Evolutionary conservation across 2,329 filamentous ascomycete species (phyloP), one percentile per base, ranked within the genome.

Genomic region (Fusarium tricinctum): DNA sequence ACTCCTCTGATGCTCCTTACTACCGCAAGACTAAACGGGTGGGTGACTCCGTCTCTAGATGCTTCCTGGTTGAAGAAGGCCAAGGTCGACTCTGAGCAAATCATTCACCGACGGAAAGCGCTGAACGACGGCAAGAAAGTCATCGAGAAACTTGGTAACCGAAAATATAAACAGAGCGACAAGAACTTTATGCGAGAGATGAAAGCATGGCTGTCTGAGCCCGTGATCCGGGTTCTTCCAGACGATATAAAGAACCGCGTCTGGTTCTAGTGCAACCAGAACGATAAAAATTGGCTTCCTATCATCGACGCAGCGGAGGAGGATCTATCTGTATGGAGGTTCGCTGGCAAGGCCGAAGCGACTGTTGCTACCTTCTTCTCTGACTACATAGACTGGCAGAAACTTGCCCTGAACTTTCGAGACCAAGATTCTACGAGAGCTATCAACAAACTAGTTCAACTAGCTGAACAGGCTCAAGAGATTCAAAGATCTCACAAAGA

Each of bases 161-260:
- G 49, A 32, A 58, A 58, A 17, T 55, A 14, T 19, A 39, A 58
- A 5, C 40, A 58, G 13, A 15, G 45, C 12, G 57, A 63, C 19
- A 39, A 43, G 10, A 42, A 6, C 13, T 40, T 53, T 13, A 23
- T 49, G 17, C n/a, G 22, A 19, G 55, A n/a, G 10, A 28, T 62
- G 14, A 26, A 63, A 8, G 8, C 19, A 10, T 63, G 57, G 59
- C 26, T 63, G 6, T 49, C 35, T 4, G 30, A 45, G 39, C 19
- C 38, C 8, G 19, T 48, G 6, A 45, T 62, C 32, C 48, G 26
- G 8, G 44, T 62, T 3, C 43, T 63, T 3, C 60, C 60, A 3
- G 51, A 49, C 10, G 44, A 63, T 10, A 33, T 44, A 13, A 63
- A 62, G 35, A 61, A 62, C 9, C 58, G 33, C 17, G 30, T 63